Evolutionary conservation across 1,139 yeast genomes (phyloP).

Genomic region (Meyerozyma carpophila): DNA sequence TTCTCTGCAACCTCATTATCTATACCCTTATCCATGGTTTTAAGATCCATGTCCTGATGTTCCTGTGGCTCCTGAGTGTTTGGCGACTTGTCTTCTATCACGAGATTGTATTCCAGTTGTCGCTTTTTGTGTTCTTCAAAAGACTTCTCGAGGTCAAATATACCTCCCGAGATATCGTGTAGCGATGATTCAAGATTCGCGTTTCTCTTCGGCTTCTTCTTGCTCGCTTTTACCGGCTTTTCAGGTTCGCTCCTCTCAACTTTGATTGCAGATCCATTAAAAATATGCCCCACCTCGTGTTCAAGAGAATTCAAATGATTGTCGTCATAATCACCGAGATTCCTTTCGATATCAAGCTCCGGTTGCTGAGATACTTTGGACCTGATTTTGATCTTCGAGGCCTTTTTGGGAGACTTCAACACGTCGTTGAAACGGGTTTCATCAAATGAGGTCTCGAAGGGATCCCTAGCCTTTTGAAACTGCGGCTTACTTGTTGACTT

Average conservation of each 20-base stretch:
- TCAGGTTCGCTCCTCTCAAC: neutral
- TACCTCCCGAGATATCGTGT: neutral
- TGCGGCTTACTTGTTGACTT: neutral
- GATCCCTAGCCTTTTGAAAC: neutral
- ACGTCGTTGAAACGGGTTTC: neutral
- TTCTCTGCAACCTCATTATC: neutral
- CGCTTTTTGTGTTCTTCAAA: neutral
- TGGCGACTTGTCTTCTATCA: neutral
- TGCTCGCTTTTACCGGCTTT: neutral
- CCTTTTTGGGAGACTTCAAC: constrained; percentile 4
- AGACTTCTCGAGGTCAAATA: neutral
- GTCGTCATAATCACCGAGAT: constrained; percentile 34
- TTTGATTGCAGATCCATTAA: neutral
- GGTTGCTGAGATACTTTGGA: constrained; percentile 6
- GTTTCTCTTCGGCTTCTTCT: too few species aligned
- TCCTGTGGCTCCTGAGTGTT: neutral
- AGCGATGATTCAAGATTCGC: neutral
- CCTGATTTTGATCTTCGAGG: constrained; percentile 15
- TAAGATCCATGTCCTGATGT: too few species aligned
- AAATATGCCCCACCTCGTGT: neutral
- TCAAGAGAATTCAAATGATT: constrained; percentile 14
- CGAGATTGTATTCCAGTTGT: neutral
- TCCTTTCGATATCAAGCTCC: constrained; percentile 22
- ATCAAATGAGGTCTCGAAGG: neutral
- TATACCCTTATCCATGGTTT: neutral